Evolutionary conservation across 495 filamentous ascomycete genomes (phyloP), one percentile per base, ranked within the genome.

Genomic region (Penicillium soppii): DNA sequence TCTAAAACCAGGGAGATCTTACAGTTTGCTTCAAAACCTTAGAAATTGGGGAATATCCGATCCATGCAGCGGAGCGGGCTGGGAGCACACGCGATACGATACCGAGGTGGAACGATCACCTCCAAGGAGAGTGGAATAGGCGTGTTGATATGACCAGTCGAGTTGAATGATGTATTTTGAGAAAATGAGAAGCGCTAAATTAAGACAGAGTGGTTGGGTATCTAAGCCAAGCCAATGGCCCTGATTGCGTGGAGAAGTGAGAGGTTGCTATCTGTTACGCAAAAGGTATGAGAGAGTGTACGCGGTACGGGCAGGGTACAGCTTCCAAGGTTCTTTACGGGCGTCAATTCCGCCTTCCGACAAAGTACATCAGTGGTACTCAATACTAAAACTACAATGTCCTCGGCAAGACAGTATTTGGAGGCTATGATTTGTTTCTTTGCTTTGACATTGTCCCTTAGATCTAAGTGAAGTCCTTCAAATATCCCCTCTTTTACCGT

Each of bases 1-100:
- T 16, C 5, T 33, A 19, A 38, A 39, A 27, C 10, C 2, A 35
- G 10, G 10, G 8, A 16, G 37, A 1, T 8, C 50, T 47, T 20
- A 54, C 50, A 13, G 36, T 29, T 29, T 44, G 54, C 26, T 58
- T 43, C 54, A 58, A 32, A 55, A 47, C 54, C 62, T 54, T 66
- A 54, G 57, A 50, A 47, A 38, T 7, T n/a, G 47, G 53, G 46
- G 33, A 22, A 50, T 25, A 52, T 56, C 26, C 58, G 46, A 61
- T 57, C 67, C 70, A 75, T 73, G 50, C 70, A 72, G 61, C 36
- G 58, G 30, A 37, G 54, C 42, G 50, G 48, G 47, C 35, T 46
- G 44, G 37, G 65, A 36, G 30, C 30, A 30, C 63, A 67, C 66
- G 66, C 68, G n/a, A n/a, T n/a, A 12, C 29, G 63, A 69, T 67